Evolutionary conservation across 805 yeast genomes (phyloP).

Genomic region (Barnettozyma sucrosica): DNA sequence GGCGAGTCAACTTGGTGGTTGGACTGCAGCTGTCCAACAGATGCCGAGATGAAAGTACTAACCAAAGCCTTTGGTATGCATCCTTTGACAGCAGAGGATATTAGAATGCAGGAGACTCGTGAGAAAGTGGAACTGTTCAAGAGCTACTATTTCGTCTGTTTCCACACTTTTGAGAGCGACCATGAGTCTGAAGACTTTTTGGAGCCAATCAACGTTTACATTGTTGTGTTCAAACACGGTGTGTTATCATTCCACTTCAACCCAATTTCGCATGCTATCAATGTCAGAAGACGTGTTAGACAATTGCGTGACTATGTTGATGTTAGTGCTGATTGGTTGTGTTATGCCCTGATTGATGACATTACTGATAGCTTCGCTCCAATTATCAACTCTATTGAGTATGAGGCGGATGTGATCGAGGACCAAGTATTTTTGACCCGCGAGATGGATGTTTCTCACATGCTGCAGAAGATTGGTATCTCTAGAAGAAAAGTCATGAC

Average conservation of each 20-base stretch:
- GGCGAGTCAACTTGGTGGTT: conserved; percentile 92
- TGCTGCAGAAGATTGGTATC: conserved; percentile 82
- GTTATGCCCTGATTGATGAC: conserved; percentile 78
- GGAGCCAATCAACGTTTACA: conserved; percentile 75
- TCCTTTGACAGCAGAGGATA: conserved; percentile 97
- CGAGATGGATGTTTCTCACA: conserved; percentile 64
- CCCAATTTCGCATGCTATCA: conserved; percentile 92
- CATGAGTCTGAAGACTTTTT: conserved; percentile 74
- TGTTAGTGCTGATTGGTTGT: conserved; percentile 76
- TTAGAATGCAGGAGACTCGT: conserved; percentile 92
- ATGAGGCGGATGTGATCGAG: conserved; percentile 77
- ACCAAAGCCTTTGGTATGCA: conserved; percentile 95
- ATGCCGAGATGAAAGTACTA: conserved; percentile 85
- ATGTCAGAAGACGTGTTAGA: conserved; percentile 76
- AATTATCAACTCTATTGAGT: conserved; percentile 68
- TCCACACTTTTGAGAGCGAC: conserved; percentile 93
- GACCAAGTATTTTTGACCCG: conserved; percentile 77
- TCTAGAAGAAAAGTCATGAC: conserved; percentile 91
- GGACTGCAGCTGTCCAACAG: conserved; percentile 91
- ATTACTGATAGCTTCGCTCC: conserved; percentile 84
- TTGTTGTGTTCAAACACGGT: conserved; percentile 85
- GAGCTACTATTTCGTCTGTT: conserved; percentile 89
- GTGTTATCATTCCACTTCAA: conserved; percentile 91
- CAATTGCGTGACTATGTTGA: conserved; percentile 72
- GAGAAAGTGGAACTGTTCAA: conserved; percentile 93